These are phyloP conservation scores for Lactarius tabidus DNA, from an alignment of 768 basidiomycete species.

Conservation along the genomic window DNA sequence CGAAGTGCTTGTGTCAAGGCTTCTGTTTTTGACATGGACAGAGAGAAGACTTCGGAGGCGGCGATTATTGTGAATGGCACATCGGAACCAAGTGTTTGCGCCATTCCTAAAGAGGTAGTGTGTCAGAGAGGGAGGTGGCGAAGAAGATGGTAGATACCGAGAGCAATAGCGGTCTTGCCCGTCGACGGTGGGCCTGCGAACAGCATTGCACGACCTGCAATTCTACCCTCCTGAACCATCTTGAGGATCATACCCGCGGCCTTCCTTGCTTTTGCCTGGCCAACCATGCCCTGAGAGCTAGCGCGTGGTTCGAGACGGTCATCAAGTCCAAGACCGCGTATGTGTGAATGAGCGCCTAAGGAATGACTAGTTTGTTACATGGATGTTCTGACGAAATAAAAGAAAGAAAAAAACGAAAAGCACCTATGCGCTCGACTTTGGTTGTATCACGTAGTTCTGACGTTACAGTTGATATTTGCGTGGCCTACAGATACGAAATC, in stretches of 20 bases:
- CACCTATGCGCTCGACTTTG: slow-evolving; percentile 91
- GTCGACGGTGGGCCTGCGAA: slow-evolving; percentile 98
- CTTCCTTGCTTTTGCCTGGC: slow-evolving; percentile 92
- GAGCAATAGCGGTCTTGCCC: slow-evolving; percentile 96
- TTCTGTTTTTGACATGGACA: slow-evolving; percentile 98
- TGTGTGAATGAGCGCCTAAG: slow-evolving; percentile 87
- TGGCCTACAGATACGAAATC: slow-evolving; percentile 38
- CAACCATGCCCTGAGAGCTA: slow-evolving; percentile 94
- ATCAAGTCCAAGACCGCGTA: slow-evolving; percentile 92
- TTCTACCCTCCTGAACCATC: slow-evolving; percentile 96
- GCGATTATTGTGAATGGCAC: slow-evolving; percentile 99
- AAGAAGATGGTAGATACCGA: slow-evolving; percentile 53
- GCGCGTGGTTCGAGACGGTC: slow-evolving; percentile 85
- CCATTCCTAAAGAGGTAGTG: slow-evolving; percentile 66
- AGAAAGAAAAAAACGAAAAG: slow-evolving; percentile 17
- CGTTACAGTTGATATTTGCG: slow-evolving; percentile 73
- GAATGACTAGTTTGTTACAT: slow-evolving; percentile 18
- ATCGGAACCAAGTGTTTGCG: slow-evolving; percentile 88
- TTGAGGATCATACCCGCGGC: slow-evolving; percentile 96
- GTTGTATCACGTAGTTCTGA: slow-evolving; percentile 82
- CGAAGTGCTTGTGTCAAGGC: slow-evolving; percentile 95
- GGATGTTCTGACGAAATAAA: neutral
- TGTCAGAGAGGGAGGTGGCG: neutral
- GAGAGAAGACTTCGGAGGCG: slow-evolving; percentile 95
- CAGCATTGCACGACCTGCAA: slow-evolving; percentile 93